Percentiles rank a stretch among this genome's conserved stretches.
These are phyloP conservation scores for Ascomycota sp. DNA, from an alignment of 2,329 filamentous ascomycete genomes.

Conservation along the genomic window DNA sequence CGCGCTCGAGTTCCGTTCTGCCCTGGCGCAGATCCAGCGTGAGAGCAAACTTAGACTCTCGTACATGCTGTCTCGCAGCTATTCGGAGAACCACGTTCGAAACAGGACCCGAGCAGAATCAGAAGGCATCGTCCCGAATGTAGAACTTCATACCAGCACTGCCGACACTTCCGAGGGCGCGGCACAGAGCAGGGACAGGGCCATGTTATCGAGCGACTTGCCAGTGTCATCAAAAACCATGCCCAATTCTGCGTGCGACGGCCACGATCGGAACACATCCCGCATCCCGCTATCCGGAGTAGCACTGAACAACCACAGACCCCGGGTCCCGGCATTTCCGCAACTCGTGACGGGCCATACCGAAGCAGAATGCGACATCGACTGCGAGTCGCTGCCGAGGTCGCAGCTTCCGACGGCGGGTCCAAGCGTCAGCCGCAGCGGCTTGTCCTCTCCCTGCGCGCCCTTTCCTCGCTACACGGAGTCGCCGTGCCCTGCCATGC, in stretches of 20 bases:
- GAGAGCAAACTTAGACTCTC: slow-evolving; percentile 57
- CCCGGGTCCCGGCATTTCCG: too few species aligned
- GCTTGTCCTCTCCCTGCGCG: slow-evolving; percentile 27
- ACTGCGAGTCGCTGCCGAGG: slow-evolving; percentile 4
- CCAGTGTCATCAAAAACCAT: slow-evolving; percentile 4
- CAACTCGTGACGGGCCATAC: too few species aligned
- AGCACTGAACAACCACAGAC: too few species aligned
- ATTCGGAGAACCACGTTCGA: slow-evolving; percentile 14
- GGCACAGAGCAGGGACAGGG: slow-evolving; percentile 12
- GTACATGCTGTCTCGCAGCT: slow-evolving; percentile 44
- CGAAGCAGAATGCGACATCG: neutral
- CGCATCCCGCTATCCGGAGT: slow-evolving; percentile 1
- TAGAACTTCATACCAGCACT: slow-evolving; percentile 2
- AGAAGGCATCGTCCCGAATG: slow-evolving; percentile 7
- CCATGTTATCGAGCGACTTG: slow-evolving; percentile 25
- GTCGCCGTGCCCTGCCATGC: slow-evolving; percentile 24
- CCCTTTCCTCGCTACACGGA: slow-evolving; percentile 54
- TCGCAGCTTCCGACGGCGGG: slow-evolving; percentile 28
- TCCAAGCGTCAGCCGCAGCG: slow-evolving; percentile 20
- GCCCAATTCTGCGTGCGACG: slow-evolving; percentile 5
- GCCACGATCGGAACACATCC: too few species aligned
- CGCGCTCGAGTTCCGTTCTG: slow-evolving; percentile 79
- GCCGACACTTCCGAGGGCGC: slow-evolving; percentile 1
- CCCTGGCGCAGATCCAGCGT: slow-evolving; percentile 69
- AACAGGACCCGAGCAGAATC: slow-evolving; percentile 9